Base-by-base conservation (phyloP, 1,284 basidiomycete species). In the Violaceomyces palustris region DNA sequence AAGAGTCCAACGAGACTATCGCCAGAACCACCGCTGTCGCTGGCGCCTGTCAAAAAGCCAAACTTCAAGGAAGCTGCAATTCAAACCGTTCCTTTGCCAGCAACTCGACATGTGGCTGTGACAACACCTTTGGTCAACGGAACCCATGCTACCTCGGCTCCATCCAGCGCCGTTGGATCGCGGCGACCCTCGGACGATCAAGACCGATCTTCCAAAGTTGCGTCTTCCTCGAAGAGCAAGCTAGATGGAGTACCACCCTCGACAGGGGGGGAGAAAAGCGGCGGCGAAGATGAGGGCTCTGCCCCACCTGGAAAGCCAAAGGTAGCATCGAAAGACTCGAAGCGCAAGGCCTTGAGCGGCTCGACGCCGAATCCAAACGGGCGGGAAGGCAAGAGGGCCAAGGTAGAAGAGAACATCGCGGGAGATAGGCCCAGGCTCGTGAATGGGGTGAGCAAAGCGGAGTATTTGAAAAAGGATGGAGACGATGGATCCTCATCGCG, bases 221-320 rank as follows among this genome's bases (percentile, higher is more conserved):
- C 62, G 17, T 64, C 62, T 7, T 56, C 57, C 12, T 64, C 62
- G 15, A 64, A 56, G 46, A 58, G 53, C 32, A 58, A 60, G 56
- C 39, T 64, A 15, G 62, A 64, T 10, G 49, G 52, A 12, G 24
- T 17, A 5, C 11, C 12, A 22, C 25, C 27, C 17, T 14, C 8
- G n/a, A 18, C 15, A 25, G 3, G 36, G 14, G 17, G 32, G 32
- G 8, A 38, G 31, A 18, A 6, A 18, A 3, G 15, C 36, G 6
- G 31, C 27, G 19, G 36, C 12, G 6, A 29, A 38, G 4, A 38
- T 27, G 18, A 38, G 36, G 22, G 18, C 22, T n/a, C n/a, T n/a
- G n/a, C n/a, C n/a, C n/a, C n/a, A n/a, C n/a, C n/a, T n/a, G n/a
- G n/a, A n/a, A n/a, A n/a, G n/a, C n/a, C n/a, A n/a, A n/a, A n/a